Conservation (phyloP, 2,329 filamentous ascomycete genomes). For the Diaporthe australafricana region DNA sequence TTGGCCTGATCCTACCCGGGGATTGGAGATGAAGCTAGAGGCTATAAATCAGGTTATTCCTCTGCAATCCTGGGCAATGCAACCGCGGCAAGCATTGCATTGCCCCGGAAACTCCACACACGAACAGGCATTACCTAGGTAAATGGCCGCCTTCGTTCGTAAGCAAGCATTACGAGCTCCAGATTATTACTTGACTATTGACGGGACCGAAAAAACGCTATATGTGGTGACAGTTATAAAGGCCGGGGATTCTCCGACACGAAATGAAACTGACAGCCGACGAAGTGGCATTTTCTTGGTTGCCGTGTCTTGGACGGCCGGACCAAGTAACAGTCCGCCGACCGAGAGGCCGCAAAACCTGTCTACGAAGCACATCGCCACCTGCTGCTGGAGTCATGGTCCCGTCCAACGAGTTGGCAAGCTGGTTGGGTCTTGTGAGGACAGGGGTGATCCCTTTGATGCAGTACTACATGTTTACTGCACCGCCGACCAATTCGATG, state of each 20-base stretch:
- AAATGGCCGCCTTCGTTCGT: background rate
- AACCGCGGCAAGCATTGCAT: conserved; percentile 22
- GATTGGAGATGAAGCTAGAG: background rate
- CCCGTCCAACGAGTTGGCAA: background rate
- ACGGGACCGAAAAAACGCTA: background rate
- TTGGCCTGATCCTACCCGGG: conserved; percentile 10
- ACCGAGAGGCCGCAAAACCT: conserved; percentile 3
- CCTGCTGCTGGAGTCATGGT: background rate
- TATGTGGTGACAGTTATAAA: conserved; percentile 2
- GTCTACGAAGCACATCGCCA: background rate
- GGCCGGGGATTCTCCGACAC: conserved; percentile 10
- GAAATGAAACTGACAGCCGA: background rate
- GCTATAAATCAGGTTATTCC: conserved; percentile 27
- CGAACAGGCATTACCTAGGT: conserved; percentile 14
- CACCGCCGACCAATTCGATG: background rate
- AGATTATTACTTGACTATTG: conserved; percentile 14
- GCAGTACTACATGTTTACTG: background rate
- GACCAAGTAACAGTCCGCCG: background rate
- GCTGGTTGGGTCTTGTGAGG: too few relatives aligned
- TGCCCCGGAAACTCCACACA: conserved; percentile 16
- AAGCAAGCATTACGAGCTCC: conserved; percentile 9
- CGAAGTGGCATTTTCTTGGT: conserved; percentile 9
- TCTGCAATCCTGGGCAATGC: conserved; percentile 13
- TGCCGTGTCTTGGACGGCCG: background rate
- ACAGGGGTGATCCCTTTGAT: background rate